Conservation (phyloP, 139 green algal species). For the Diplosphaera chodatii region DNA sequence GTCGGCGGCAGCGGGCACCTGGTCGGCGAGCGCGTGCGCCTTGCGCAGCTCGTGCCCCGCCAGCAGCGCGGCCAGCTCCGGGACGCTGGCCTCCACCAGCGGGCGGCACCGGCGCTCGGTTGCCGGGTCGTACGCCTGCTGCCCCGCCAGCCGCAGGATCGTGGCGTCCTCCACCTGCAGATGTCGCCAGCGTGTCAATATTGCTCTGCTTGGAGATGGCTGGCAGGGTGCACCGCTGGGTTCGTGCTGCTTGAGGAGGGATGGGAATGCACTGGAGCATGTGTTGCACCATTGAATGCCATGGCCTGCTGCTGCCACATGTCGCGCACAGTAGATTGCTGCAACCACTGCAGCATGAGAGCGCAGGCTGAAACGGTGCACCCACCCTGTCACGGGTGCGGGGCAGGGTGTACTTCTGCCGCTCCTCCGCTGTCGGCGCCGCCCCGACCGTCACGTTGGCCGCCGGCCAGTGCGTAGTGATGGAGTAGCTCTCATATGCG, state of each 20-base stretch:
- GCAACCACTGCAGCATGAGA: no score
- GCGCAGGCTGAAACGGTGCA: no score
- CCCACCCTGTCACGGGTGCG: not conserved
- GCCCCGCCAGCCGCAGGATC: not conserved
- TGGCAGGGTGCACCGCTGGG: no score
- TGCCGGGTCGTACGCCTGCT: not conserved
- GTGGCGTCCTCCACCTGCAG: not conserved
- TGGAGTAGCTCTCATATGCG: constrained; percentile 6
- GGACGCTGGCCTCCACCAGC: not conserved
- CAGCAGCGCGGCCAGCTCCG: not conserved
- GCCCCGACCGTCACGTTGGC: not conserved
- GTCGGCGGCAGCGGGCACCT: not conserved
- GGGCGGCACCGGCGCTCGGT: not conserved
- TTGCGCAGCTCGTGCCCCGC: not conserved
- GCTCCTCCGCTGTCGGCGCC: not conserved
- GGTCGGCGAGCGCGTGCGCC: not conserved
- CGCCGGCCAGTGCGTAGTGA: constrained; percentile 16
- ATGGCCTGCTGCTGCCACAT: no score
- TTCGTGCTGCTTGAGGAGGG: no score
- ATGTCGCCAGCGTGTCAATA: not conserved
- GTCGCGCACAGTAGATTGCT: no score
- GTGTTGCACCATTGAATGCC: no score
- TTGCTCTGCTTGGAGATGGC: not conserved
- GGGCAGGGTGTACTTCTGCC: not conserved
- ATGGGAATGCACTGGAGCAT: no score